Conservation (phyloP, 495 filamentous ascomycete species). For the Mytilinidion resinicola region DNA sequence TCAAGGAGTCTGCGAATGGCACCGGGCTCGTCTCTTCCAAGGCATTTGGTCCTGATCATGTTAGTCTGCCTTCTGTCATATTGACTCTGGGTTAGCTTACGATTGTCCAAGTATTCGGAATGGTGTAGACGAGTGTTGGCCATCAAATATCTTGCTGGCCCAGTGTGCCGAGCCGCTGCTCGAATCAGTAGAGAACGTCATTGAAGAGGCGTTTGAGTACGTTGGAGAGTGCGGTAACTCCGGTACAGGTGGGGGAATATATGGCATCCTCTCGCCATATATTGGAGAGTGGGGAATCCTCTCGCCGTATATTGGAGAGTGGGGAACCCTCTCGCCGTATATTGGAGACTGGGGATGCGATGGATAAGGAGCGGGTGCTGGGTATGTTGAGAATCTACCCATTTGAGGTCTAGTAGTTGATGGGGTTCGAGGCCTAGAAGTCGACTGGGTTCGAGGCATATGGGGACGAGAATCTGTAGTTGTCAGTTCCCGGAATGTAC, state of each 20-base stretch:
- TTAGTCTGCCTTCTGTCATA: background rate
- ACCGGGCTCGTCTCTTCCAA: constrained; percentile 39
- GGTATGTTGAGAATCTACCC: constrained; percentile 11
- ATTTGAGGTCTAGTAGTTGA: constrained; percentile 9
- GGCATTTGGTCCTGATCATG: constrained; percentile 42
- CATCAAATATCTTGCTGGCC: constrained; percentile 46
- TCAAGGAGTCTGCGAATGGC: constrained; percentile 37
- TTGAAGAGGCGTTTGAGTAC: constrained; percentile 26
- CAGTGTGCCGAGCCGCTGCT: constrained; percentile 41
- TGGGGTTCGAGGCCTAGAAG: background rate
- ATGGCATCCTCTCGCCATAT: constrained; percentile 23
- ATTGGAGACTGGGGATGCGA: background rate
- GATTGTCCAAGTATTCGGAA: constrained; percentile 38
- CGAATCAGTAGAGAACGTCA: constrained; percentile 23
- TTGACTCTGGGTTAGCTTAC: constrained; percentile 32
- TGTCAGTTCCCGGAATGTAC: too few relatives aligned
- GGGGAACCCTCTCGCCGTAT: background rate
- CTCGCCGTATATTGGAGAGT: background rate
- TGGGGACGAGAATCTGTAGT: background rate
- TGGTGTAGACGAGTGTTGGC: constrained; percentile 36
- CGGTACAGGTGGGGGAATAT: constrained; percentile 28
- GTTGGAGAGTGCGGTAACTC: constrained; percentile 32
- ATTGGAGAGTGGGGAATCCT: constrained; percentile 10
- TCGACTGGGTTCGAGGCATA: constrained; percentile 4
- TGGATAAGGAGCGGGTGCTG: background rate